Percentiles rank a stretch among this genome's conserved stretches.
Evolutionary conservation across 2,329 filamentous ascomycete genomes (phyloP).

Genomic region (Fusarium palustre): DNA sequence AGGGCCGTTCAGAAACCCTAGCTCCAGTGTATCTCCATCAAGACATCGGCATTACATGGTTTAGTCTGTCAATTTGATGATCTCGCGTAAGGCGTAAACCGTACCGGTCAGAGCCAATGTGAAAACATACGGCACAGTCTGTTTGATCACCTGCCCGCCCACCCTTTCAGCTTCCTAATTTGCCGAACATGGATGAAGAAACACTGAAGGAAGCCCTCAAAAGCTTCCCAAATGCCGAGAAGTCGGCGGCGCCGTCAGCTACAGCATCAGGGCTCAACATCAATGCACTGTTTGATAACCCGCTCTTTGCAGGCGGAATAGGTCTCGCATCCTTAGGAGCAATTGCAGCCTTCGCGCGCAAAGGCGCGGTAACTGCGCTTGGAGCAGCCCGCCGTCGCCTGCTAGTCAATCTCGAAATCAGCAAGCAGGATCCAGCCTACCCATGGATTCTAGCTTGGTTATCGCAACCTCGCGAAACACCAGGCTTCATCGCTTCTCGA

Average conservation of each 20-base stretch:
- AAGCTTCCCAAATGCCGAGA: constrained; percentile 45
- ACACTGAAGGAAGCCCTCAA: constrained; percentile 29
- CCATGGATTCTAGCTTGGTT: constrained; percentile 96
- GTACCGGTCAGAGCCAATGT: constrained; percentile 15
- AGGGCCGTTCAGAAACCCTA: constrained; percentile 20
- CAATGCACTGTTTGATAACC: constrained; percentile 72
- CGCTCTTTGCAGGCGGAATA: constrained; percentile 78
- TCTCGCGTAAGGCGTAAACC: not conserved
- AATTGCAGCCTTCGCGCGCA: constrained; percentile 81
- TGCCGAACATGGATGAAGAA: constrained; percentile 36
- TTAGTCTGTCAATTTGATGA: constrained; percentile 7
- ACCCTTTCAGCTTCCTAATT: constrained; percentile 2
- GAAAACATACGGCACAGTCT: constrained; percentile 1
- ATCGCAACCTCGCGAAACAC: constrained; percentile 78
- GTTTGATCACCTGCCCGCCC: constrained; percentile 33
- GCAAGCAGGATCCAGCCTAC: constrained; percentile 92
- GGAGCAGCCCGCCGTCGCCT: constrained; percentile 83
- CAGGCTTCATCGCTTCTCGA: constrained; percentile 68
- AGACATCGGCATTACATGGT: not conserved
- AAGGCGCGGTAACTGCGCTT: constrained; percentile 78
- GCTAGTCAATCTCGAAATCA: constrained; percentile 95
- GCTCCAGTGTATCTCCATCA: not conserved
- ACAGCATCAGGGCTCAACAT: constrained; percentile 57
- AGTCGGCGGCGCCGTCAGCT: constrained; percentile 49
- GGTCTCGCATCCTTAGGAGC: constrained; percentile 91